Evolutionary conservation across 805 yeast species (phyloP).

Genomic region (Ogataea allantospora): DNA sequence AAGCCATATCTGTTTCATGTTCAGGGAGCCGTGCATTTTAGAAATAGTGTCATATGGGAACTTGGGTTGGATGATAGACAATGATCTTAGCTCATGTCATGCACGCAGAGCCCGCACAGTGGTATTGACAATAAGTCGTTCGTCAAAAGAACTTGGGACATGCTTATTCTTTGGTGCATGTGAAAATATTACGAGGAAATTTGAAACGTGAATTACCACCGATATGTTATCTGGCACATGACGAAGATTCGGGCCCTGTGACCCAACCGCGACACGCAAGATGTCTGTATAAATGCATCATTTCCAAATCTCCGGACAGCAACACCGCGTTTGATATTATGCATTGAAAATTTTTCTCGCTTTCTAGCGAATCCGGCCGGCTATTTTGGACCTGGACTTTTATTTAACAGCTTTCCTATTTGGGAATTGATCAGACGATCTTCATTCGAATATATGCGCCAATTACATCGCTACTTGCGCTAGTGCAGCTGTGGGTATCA

Average conservation of each 20-base stretch:
- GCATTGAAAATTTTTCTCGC: too few relatives aligned
- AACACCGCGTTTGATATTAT: too few relatives aligned
- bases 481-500: background rate
- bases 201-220: too few relatives aligned
- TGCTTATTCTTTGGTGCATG: background rate
- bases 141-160: background rate
- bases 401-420: too few relatives aligned
- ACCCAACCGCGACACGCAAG: too few relatives aligned
- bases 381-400: too few relatives aligned
- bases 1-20: conserved; percentile 5
- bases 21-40: background rate
- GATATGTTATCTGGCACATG: too few relatives aligned
- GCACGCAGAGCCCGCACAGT: background rate
- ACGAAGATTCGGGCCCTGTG: too few relatives aligned
- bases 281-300: too few relatives aligned
- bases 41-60: background rate
- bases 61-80: background rate
- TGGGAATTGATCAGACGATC: too few relatives aligned
- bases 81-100: background rate
- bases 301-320: too few relatives aligned
- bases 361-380: too few relatives aligned
- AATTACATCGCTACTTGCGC: background rate
- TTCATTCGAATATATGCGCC: background rate
- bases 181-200: background rate
- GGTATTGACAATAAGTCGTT: background rate